These are phyloP conservation scores for Firmiana major DNA, from an alignment of 345 rosid species.

Conservation along the genomic window DNA sequence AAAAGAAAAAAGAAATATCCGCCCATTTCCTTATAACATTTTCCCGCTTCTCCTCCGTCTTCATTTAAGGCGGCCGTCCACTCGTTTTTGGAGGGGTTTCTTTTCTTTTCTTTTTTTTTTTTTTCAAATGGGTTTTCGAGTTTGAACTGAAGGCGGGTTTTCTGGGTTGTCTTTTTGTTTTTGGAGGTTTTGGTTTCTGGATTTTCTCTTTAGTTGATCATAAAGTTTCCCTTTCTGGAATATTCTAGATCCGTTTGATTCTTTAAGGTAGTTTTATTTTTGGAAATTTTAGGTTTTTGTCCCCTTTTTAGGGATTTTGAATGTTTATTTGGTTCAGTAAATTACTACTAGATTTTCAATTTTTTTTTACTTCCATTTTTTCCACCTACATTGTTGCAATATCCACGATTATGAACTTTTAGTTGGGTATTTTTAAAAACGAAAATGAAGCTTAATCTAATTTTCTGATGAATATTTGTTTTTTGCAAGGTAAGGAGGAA, in stretches of 20 bases:
- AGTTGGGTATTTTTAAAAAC: not conserved
- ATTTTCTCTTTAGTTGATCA: not conserved
- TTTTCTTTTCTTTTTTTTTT: not conserved
- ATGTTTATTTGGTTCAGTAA: not conserved
- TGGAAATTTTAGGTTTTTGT: not conserved
- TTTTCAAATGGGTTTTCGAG: constrained; percentile 14
- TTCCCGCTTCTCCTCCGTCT: not conserved
- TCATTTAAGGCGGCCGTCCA: not conserved
- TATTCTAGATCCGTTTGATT: constrained; percentile 28
- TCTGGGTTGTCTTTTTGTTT: not conserved
- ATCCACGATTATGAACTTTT: not conserved
- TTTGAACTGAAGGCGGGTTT: constrained; percentile 13
- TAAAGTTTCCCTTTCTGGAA: constrained; percentile 18
- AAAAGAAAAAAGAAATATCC: not conserved
- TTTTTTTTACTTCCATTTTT: not conserved
- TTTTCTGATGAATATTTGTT: not conserved
- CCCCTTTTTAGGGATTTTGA: not conserved
- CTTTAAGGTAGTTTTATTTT: not conserved
- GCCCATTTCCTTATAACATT: not conserved
- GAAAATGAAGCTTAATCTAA: not conserved
- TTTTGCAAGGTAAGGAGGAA: not conserved
- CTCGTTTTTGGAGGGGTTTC: not conserved
- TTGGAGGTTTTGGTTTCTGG: not conserved
- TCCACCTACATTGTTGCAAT: not conserved
- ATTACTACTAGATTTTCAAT: not conserved